Conservation (phyloP, 768 basidiomycete genomes). For the Pleurotus tuber-regium region DNA sequence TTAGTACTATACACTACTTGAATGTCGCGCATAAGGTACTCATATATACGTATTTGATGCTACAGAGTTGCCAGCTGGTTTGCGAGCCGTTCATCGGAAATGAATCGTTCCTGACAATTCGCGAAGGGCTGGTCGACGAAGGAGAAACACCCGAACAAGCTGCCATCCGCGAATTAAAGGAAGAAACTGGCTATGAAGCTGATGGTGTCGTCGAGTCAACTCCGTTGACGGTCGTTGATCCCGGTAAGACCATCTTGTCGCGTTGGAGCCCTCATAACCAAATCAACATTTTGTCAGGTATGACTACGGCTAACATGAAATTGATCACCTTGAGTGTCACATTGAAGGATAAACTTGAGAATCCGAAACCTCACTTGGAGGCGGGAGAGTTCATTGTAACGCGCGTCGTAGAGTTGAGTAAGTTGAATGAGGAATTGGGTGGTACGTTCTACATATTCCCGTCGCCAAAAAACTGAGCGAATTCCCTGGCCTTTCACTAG, state of each 20-base stretch:
- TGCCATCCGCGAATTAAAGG: constrained; percentile 85
- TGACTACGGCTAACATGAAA: constrained; percentile 94
- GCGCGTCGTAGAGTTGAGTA: constrained; percentile 64
- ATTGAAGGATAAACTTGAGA: constrained; percentile 64
- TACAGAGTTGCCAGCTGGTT: constrained; percentile 57
- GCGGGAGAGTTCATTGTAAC: constrained; percentile 83
- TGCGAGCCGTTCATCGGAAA: not conserved
- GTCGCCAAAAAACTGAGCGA: not conserved
- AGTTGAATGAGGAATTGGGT: constrained; percentile 61
- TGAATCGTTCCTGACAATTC: constrained; percentile 7
- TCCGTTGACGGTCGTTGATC: constrained; percentile 64
- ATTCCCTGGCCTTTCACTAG: constrained; percentile 27
- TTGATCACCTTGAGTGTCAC: constrained; percentile 71
- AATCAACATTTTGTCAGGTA: no score
- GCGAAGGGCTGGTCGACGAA: constrained; percentile 76
- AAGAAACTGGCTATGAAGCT: constrained; percentile 81
- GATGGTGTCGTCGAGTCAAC: constrained; percentile 59
- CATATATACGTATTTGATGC: constrained; percentile 1
- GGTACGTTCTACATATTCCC: constrained; percentile 44
- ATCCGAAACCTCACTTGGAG: constrained; percentile 75
- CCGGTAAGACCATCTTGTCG: constrained; percentile 43
- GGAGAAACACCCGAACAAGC: constrained; percentile 78
- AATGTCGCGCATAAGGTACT: not conserved
- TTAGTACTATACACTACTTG: constrained; percentile 21
- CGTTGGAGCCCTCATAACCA: not conserved